Base-by-base conservation (phyloP, 345 rosid species). In the Citrus australasica region DNA sequence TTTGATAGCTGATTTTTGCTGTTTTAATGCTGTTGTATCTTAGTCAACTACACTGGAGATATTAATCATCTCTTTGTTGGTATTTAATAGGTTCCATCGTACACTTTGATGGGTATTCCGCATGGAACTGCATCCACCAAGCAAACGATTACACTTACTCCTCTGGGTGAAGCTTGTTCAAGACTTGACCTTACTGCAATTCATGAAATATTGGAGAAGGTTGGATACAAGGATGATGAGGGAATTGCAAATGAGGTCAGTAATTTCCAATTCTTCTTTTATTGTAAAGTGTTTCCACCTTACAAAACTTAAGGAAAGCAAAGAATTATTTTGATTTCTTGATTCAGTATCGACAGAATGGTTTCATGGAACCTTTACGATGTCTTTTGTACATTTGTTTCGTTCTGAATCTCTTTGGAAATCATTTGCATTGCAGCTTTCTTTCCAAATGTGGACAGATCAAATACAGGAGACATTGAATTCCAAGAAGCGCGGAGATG, bases 231-330 rank as follows among this genome's bases (percentile, higher is more conserved):
- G 81, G 96, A 93, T 46, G 98, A 93, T 46, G 96, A 91, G 63
- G 98, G 96, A 19, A 78, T 87, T 55, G 96, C 96, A 76, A 91
- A 88, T 87, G 98, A 92, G 93, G 98, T 91, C 40, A 79, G 83
- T 70, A 32, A 28, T 75, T 51, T 40, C 77, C n/a, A 25, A 22
- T n/a, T 24, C 38, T n/a, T 21, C 30, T 30, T 21, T 83, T 69
- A 22, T n/a, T 79, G 46, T 48, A 32, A 58, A 42, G 27, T 42
- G 46, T 59, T 76, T n/a, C 32, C 32, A n/a, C 71, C 28, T 38
- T 30, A 56, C 56, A 60, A 78, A 69, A 51, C 33, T 51, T 33
- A 13, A 14, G 25, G 22, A 62, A 22, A 6, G 59, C 27, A 55
- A 58, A 37, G 65, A 55, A 42, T 17, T 53, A 24, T 30, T 28